Conservation (phyloP, 2,329 filamentous ascomycete genomes). For the Aureobasidium sp. region DNA sequence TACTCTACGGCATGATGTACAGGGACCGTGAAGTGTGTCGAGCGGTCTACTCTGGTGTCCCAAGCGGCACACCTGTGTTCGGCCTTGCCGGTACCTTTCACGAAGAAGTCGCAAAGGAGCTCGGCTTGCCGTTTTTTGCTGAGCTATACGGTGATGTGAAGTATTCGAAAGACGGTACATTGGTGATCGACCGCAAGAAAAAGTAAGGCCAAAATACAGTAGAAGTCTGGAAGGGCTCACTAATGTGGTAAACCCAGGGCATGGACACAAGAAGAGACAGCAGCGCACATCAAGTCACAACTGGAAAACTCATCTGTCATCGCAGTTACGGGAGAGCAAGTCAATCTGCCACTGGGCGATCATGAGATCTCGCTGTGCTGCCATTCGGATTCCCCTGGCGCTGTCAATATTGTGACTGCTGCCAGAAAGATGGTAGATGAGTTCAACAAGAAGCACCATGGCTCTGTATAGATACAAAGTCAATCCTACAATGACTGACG, state of each 20-base stretch:
- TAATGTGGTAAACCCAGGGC: slow-evolving; percentile 22
- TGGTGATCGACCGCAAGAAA: slow-evolving; percentile 54
- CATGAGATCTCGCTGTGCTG: slow-evolving; percentile 39
- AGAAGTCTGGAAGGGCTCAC: neutral
- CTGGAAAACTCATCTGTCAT: slow-evolving; percentile 35
- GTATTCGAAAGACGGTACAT: slow-evolving; percentile 43
- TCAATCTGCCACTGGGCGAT: slow-evolving; percentile 36
- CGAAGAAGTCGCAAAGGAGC: slow-evolving; percentile 47
- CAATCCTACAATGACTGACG: neutral
- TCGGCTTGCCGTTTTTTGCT: slow-evolving; percentile 47
- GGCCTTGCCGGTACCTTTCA: slow-evolving; percentile 50
- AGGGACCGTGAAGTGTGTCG: slow-evolving; percentile 45
- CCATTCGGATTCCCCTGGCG: slow-evolving; percentile 39
- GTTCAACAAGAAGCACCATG: slow-evolving; percentile 28
- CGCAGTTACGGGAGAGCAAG: slow-evolving; percentile 36
- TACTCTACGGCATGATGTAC: slow-evolving; percentile 51
- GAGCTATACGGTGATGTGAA: slow-evolving; percentile 53
- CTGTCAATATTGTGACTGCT: slow-evolving; percentile 38
- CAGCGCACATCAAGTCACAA: slow-evolving; percentile 35
- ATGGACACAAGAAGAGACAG: slow-evolving; percentile 37
- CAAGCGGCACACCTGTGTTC: slow-evolving; percentile 45
- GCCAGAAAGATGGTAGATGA: slow-evolving; percentile 37
- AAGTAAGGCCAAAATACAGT: slow-evolving; percentile 30
- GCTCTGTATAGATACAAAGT: neutral
- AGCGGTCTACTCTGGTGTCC: slow-evolving; percentile 49